Base-by-base conservation (phyloP, 108 stramenopile genomes). In the Skeletonema potamos region DNA sequence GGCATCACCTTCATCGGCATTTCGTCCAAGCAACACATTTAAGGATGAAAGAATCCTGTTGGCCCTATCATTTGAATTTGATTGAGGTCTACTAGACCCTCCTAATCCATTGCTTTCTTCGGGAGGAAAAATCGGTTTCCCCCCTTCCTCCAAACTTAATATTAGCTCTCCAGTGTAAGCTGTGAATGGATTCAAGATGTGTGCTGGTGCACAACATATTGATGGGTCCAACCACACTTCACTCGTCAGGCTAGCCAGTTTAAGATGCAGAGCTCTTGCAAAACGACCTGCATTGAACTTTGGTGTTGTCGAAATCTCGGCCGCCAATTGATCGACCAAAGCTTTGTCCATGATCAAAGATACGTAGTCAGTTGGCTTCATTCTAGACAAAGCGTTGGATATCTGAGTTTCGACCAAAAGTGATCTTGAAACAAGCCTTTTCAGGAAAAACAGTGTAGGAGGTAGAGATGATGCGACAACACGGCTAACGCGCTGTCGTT, bases 401-500 rank as follows among this genome's bases (percentile, higher is more conserved):
- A 72, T 81, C 27, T 76, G 84, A 43, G 84, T 87, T 5, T 86
- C 79, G 18, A 79, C 61, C 32, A 86, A 64, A 11, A 79, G 54
- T 10, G 80, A 73, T 22, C 73, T 72, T 13, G 89, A 81, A 15
- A 86, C 66, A 1, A 94, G 71, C 22, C 87, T 84, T 28, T 86
- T 83, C 24, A 94, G 66, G 29, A 94, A 62, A 0, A 86, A 48
- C 13, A 86, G 62, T 5, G 73, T 79, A 26, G 89, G 85, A 24
- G 91, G 91, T 17, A 94, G 66, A 63, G 86, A 86, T 18, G 89
- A 85, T 36, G 91, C 90, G 13, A 85, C 83, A 27, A 72, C 81
- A 61, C 89, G 78, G 32, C 77, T 76, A 34, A 90, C 56, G 34
- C 82, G 54, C 60, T 85, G 72, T 43, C 28, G 55, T 7, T 26